A percentile compares a stretch with the other conserved stretches of the same genome.
Conservation (phyloP, 140 eudicot genomes). For the Oenanthe javanica region DNA sequence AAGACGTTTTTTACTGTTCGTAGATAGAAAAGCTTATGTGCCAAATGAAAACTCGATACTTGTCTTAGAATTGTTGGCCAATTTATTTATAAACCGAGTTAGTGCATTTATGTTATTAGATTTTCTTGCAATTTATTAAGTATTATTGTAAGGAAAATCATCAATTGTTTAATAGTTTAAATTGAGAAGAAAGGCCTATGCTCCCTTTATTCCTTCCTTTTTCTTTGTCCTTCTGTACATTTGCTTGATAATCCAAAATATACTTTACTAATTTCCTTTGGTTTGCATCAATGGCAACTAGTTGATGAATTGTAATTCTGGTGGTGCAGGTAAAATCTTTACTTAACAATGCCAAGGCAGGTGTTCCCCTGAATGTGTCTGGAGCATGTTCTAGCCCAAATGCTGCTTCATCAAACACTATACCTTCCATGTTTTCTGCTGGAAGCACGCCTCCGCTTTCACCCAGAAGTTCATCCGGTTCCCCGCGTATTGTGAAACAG, state of each 20-base stretch:
- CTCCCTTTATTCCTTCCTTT: not conserved
- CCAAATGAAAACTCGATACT: not conserved
- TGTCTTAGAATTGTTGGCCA: not conserved
- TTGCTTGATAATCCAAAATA: not conserved
- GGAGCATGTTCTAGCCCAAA: conserved; percentile 63
- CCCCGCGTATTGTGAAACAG: conserved; percentile 74
- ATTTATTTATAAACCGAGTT: no score
- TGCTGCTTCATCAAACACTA: conserved; percentile 46
- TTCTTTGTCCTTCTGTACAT: not conserved
- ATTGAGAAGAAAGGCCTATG: not conserved
- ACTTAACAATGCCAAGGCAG: conserved; percentile 77
- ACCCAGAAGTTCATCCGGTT: conserved; percentile 87
- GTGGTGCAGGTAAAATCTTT: conserved; percentile 65
- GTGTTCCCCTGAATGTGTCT: conserved; percentile 57
- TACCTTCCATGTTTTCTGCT: conserved; percentile 95
- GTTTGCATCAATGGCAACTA: not conserved
- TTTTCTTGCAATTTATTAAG: not conserved
- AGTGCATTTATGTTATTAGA: not conserved
- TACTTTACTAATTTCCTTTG: not conserved
- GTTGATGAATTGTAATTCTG: conserved; percentile 4
- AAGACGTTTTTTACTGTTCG: not conserved
- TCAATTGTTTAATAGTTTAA: not conserved
- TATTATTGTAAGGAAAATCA: not conserved
- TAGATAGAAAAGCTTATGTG: not conserved
- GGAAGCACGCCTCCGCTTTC: conserved; percentile 96